Evolutionary conservation across 2,329 filamentous ascomycete genomes (phyloP), one percentile per base, ranked within the genome.

Genomic region (Venturia asperata): DNA sequence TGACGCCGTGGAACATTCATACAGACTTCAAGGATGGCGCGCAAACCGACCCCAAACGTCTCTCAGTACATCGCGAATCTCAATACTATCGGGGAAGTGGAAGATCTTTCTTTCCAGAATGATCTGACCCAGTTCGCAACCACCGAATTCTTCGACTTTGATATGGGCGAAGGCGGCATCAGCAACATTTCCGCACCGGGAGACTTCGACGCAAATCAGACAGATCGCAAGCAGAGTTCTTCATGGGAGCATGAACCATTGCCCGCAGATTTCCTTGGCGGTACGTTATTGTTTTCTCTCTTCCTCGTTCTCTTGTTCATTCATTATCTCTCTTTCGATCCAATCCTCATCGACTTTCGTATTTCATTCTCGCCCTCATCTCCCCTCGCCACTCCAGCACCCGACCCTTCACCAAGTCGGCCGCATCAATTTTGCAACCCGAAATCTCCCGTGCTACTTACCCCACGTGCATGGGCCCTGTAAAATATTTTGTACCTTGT

Each of bases 1-100:
- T 6, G 3, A 37, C 52, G 15, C 5, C 52, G 52, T 3, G 30
- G 2, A 37, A 21, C 27, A 37, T n/a, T 37, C 52, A 58, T 21
- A 58, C 30, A 37, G 27, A 9, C 1, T 9, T 3, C n/a, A 13
- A 56, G 39, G 19, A 58, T 56, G 47, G 37, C 47, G 41, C 56
- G 64, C 27, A 49, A 45, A 39, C 21, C 21, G 10, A 89, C 85
- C 71, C 88, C 90, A 73, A 96, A 96, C 76, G 90, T 96, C 78
- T 92, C 91, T 73, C 88, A 92, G 73, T 96, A 94, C 79, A 83
- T 97, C 69, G 88, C 90, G 72, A 89, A 92, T 70, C 82, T 97
- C 72, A 96, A 96, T 80, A 85, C 83, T 58, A 80, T 88, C 65
- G 84, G 88, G 64, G 81, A 87, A 67, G 83, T 80, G 67, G 85